Percentiles rank a stretch among this genome's conserved stretches.
Evolutionary conservation across 1,284 basidiomycete species (phyloP).

Genomic region (Boletus sp.): DNA sequence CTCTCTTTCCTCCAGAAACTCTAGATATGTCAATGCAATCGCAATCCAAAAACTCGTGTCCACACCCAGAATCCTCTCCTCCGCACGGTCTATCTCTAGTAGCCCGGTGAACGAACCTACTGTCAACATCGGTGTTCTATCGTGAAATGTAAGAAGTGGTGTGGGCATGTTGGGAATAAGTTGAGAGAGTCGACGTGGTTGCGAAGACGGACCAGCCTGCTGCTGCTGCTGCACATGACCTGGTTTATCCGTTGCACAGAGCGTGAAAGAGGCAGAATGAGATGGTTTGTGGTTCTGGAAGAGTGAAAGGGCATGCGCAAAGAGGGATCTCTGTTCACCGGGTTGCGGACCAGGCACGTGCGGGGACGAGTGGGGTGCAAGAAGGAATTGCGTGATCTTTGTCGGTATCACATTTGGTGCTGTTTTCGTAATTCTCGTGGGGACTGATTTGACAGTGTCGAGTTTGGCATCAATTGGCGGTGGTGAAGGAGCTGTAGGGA

Average conservation of each 20-base stretch:
- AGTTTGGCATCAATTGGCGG: conserved; percentile 40
- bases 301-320: conserved; percentile 53
- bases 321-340: conserved; percentile 40
- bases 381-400: conserved; percentile 57
- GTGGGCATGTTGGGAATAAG: conserved; percentile 29
- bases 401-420: conserved; percentile 17
- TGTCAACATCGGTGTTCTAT: conserved; percentile 63
- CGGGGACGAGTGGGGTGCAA: conserved; percentile 50
- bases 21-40: conserved; percentile 66
- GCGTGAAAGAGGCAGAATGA: conserved; percentile 63
- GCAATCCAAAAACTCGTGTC: conserved; percentile 75
- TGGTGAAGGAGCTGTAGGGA: conserved; percentile 45
- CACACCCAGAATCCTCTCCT: conserved; percentile 60
- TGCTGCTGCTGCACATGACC: background rate
- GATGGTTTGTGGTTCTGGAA: conserved; percentile 54
- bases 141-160: conserved; percentile 62
- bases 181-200: conserved; percentile 25
- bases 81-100: conserved; percentile 56
- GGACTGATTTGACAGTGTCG: conserved; percentile 26
- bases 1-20: conserved; percentile 72
- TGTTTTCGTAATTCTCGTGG: conserved; percentile 9
- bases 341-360: conserved; percentile 36
- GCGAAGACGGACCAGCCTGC: conserved; percentile 19
- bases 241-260: conserved; percentile 29
- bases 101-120: conserved; percentile 55